Evolutionary conservation across 1,284 basidiomycete species (phyloP), one percentile per base, ranked within the genome.

Genomic region (Melampsora americana): DNA sequence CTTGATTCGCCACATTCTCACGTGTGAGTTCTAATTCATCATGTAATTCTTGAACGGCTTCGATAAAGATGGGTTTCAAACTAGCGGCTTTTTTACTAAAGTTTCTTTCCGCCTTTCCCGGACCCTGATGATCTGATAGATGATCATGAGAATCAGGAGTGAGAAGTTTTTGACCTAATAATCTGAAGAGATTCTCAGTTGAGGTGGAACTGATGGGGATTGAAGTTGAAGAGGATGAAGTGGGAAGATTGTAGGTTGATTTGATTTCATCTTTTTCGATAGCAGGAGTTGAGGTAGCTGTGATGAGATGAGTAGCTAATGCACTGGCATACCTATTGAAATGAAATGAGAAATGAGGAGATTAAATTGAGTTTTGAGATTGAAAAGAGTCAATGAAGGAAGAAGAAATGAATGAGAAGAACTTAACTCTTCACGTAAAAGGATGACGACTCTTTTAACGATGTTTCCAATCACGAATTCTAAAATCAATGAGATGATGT

Each of bases 391-490:
- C 2, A 16, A 64, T 46, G 39, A 35, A 3, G 32, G n/a, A 32
- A 12, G 44, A 53, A 11, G 30, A 12, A 44, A 23, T 28, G 42
- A 30, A 4, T 61, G 30, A 50, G 50, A 50, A 56, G n/a, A 2
- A 23, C 46, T 65, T 28, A 26, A 69, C 73, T 76, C 73, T 69
- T 76, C 73, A 56, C 66, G 66, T n/a, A 76, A 61, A 20, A 76
- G 44, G 48, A 76, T 59, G 1, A 69, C 61, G 0, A 76, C 42
- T 14, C 73, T 48, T 46, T 69, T 62, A 30, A 69, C 56, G 28
- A 76, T 64, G 60, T 76, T 76, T 39, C 60, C 56, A 44, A 76
- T 76, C n/a, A 76, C 73, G 30, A 76, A 69, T 69, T 76, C 73
- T 76, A 26, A 26, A 66, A 4, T 30, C 30, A 6, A 7, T 0